Conservation (phyloP, 2,329 filamentous ascomycete genomes). For the Phialophora macrospora region DNA sequence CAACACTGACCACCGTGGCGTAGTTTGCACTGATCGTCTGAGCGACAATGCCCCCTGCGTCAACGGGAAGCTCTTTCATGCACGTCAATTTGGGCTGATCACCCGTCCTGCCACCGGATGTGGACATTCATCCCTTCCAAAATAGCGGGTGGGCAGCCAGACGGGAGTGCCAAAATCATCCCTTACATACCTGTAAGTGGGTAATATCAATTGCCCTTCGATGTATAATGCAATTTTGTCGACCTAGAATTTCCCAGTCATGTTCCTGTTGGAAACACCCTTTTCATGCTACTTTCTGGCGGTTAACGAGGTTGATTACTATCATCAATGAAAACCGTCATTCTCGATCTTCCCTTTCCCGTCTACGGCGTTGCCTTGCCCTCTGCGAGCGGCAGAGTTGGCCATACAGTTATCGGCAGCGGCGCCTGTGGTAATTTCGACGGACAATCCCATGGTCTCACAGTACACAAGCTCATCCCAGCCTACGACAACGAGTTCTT, state of each 20-base stretch:
- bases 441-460: neutral
- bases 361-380: neutral
- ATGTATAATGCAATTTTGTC: neutral
- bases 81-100: neutral
- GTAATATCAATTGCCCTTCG: neutral
- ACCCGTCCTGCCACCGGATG: neutral
- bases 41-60: neutral
- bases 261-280: neutral
- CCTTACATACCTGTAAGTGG: neutral
- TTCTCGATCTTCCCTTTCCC: neutral
- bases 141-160: neutral
- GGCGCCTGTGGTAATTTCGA: neutral
- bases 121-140: neutral
- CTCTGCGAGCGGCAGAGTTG: neutral
- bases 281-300: neutral
- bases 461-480: neutral
- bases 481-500: constrained; percentile 1
- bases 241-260: neutral
- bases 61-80: neutral
- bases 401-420: neutral
- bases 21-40: neutral
- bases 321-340: neutral
- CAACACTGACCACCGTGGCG: neutral
- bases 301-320: neutral
- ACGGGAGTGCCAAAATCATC: neutral